Evolutionary conservation across 2,329 filamentous ascomycete genomes (phyloP).

Genomic region (Aspergillus fischeri): DNA sequence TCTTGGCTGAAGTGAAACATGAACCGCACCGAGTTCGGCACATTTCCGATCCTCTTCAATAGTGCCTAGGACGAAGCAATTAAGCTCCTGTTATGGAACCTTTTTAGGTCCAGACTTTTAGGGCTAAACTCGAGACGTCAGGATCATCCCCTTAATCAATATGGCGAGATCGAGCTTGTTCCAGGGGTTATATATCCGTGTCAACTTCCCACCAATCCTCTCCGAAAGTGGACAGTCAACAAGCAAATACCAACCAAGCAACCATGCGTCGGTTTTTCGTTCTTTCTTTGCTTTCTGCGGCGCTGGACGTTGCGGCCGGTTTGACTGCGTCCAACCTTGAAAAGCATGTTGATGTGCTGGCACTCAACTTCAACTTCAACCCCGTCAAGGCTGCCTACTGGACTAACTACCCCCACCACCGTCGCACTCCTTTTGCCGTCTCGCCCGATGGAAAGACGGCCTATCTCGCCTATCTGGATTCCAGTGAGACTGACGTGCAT

Average conservation of each 20-base stretch:
- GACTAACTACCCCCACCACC: slow-evolving; percentile 58
- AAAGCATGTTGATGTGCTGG: slow-evolving; percentile 41
- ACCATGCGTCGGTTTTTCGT: slow-evolving; percentile 21
- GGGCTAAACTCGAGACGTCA: not conserved
- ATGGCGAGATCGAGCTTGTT: not conserved
- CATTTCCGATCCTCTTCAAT: not conserved
- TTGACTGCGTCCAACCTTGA: slow-evolving; percentile 27
- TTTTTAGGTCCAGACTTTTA: not conserved
- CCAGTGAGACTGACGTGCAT: slow-evolving; percentile 53
- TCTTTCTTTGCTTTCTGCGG: slow-evolving; percentile 23
- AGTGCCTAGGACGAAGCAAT: not conserved
- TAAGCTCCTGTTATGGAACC: not conserved
- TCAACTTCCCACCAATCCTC: not conserved
- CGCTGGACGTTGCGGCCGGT: slow-evolving; percentile 19
- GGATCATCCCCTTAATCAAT: not conserved
- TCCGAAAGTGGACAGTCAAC: not conserved
- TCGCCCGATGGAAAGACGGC: slow-evolving; percentile 57
- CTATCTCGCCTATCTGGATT: slow-evolving; percentile 59
- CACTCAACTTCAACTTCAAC: slow-evolving; percentile 51
- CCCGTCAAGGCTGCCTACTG: slow-evolving; percentile 59
- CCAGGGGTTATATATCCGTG: not conserved
- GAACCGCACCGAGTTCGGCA: not conserved
- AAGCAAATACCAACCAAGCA: not conserved
- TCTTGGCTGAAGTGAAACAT: not conserved
- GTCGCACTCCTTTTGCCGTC: slow-evolving; percentile 59